Conservation (phyloP, 1,284 basidiomycete genomes). For the Pseudozyma pruni region DNA sequence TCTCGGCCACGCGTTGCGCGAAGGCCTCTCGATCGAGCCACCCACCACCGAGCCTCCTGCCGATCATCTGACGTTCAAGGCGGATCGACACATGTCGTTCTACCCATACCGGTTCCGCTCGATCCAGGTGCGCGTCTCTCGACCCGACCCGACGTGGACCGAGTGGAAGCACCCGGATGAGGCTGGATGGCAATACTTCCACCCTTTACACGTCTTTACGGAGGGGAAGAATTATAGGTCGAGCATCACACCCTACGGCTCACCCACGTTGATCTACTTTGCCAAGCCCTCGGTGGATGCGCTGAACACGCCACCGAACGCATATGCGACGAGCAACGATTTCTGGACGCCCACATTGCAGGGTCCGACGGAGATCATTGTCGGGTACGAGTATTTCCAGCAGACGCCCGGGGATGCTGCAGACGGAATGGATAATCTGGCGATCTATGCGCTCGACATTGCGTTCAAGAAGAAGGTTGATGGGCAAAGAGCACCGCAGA, state of each 20-base stretch:
- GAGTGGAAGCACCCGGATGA: slow-evolving; percentile 46
- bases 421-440: slow-evolving; percentile 58
- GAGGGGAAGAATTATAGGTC: slow-evolving; percentile 47
- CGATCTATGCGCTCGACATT: slow-evolving; percentile 53
- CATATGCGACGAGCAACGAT: slow-evolving; percentile 48
- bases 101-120: slow-evolving; percentile 55
- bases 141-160: slow-evolving; percentile 45
- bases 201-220: slow-evolving; percentile 54
- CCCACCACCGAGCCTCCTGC: slow-evolving; percentile 45
- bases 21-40: slow-evolving; percentile 35
- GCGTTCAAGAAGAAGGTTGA: slow-evolving; percentile 31
- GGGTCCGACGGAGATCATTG: slow-evolving; percentile 51
- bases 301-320: slow-evolving; percentile 39
- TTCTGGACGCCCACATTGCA: slow-evolving; percentile 47
- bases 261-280: slow-evolving; percentile 51
- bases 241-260: slow-evolving; percentile 46
- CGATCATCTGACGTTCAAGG: slow-evolving; percentile 36
- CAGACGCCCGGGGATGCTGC: slow-evolving; percentile 53
- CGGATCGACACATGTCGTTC: slow-evolving; percentile 32
- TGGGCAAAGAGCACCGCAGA: slow-evolving; percentile 26
- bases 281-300: slow-evolving; percentile 39
- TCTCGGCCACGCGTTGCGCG: slow-evolving; percentile 41
- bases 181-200: slow-evolving; percentile 56
- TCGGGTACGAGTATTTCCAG: slow-evolving; percentile 52
- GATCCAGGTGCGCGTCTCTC: slow-evolving; percentile 55